Evolutionary conservation across 306 rosid species (phyloP), one percentile per base, ranked within the genome.

Genomic region (Prinsepia uniflora): DNA sequence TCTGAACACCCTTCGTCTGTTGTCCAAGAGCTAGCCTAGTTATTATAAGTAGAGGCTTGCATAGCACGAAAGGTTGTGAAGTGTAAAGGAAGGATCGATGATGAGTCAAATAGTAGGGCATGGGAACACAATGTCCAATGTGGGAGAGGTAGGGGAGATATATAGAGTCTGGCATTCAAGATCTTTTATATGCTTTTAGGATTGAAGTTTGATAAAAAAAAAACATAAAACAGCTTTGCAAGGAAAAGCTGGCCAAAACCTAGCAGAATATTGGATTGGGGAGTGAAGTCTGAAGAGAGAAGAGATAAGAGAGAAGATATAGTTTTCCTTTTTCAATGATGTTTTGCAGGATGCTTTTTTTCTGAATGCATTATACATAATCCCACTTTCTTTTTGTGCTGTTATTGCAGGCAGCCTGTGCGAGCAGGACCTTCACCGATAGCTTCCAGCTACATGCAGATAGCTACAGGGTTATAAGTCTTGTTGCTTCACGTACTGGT

Each of bases 171-270:
- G 72, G 78, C 62, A 56, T 48, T 76, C 65, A 19, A 63, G 54
- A 67, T 64, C 71, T 55, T 47, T 68, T 67, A 65, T 24, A 34
- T 58, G 71, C 64, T 53, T 43, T 18, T 65, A 34, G 58, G 18
- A 7, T 36, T 64, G 30, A 30, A 8, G 50, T 60, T 36, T 63
- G 19, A 30, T 30, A 43, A 78, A 68, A 43, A 78, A 68, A 68
- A 75, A 78, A 66, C 76, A 78, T 66, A 53, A 30, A 10, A 36
- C 76, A 75, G 65, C 74, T 75, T 77, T 80, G 81, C 74, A 63
- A 47, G 65, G 30, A 81, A 30, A 73, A 81, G 86, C 78, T 73
- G 76, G 12, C 41, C 43, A 42, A 58, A 53, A n/a, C 48, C 57
- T 19, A 13, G 52, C 53, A 44, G 58, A 59, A 58, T 67, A 61